phyloP scores from a whole-genome alignment of 2,329 filamentous ascomycete genomes.

The Aspergillus fischeri region DNA sequence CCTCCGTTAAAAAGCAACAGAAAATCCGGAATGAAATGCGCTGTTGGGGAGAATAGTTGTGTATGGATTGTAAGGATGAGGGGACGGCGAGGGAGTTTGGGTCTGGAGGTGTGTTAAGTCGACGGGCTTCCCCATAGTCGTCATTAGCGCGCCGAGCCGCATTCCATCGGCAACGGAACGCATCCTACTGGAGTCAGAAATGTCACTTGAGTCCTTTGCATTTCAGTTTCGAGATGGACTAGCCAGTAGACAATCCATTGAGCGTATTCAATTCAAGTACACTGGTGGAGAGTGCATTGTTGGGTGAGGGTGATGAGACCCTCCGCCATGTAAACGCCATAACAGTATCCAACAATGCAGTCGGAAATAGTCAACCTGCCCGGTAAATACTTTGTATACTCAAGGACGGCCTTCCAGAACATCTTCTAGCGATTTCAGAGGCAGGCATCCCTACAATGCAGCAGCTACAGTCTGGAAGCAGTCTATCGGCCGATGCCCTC shows the following conservation, averaged over 20 bases:
- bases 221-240: background rate
- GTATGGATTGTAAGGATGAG: constrained; percentile 1
- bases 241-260: background rate
- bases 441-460: background rate
- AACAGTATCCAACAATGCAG: background rate
- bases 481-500: constrained; percentile 6
- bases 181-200: background rate
- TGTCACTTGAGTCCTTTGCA: background rate
- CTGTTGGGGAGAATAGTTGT: background rate
- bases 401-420: background rate
- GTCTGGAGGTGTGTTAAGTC: background rate
- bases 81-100: constrained; percentile 1
- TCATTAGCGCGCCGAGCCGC: background rate
- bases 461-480: background rate
- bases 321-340: background rate
- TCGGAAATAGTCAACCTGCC: background rate
- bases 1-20: background rate
- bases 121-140: background rate
- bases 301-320: background rate
- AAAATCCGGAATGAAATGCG: constrained; percentile 2
- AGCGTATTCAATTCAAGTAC: background rate
- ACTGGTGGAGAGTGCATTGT: background rate
- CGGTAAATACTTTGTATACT: background rate
- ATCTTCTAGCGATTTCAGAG: too few species aligned
- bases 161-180: background rate